These are phyloP conservation scores for Didymella keratinophila DNA, from an alignment of 2,329 filamentous ascomycete species.

Conservation along the genomic window DNA sequence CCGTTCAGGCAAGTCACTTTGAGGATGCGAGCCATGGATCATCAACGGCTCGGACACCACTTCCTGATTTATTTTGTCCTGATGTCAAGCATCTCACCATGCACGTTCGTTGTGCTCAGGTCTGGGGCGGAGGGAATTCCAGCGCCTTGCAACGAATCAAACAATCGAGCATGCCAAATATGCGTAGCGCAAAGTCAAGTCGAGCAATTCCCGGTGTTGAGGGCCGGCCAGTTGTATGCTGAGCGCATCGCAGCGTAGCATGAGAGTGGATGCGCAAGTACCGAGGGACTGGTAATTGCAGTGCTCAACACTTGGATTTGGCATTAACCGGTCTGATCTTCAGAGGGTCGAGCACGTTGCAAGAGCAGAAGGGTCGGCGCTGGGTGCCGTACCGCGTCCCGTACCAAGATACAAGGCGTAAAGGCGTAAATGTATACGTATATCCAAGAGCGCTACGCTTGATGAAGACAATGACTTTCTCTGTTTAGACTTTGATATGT, in stretches of 20 bases:
- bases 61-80: conserved; percentile 5
- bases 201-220: not conserved
- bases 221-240: not conserved
- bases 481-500: not conserved
- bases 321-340: too few relatives aligned
- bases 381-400: not conserved
- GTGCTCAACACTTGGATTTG: not conserved
- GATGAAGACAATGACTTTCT: not conserved
- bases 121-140: not conserved
- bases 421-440: not conserved
- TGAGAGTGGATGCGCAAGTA: not conserved
- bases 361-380: not conserved
- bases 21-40: not conserved
- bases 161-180: not conserved
- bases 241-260: conserved; percentile 2
- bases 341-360: not conserved
- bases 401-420: not conserved
- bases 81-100: conserved; percentile 2
- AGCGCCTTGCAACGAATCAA: not conserved
- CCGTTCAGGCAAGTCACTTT: not conserved
- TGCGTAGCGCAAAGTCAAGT: not conserved
- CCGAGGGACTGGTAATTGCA: not conserved
- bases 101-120: not conserved
- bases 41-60: conserved; percentile 1
- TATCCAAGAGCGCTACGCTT: not conserved